Evolutionary conservation across 2,329 filamentous ascomycete genomes (phyloP).

Genomic region (Hymenoscyphus fraxineus): DNA sequence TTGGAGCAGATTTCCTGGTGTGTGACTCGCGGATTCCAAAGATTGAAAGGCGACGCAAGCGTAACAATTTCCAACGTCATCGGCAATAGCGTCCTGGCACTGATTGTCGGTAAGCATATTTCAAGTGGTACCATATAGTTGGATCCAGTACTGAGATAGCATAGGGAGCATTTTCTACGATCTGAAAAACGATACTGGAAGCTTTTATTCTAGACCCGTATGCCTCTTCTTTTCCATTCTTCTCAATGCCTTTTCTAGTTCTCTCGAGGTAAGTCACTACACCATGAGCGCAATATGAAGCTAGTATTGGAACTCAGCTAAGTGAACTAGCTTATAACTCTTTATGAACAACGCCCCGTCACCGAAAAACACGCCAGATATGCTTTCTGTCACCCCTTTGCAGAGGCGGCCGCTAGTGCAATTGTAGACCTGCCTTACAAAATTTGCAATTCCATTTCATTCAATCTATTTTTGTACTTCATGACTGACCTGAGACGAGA

Average conservation of each 20-base stretch:
- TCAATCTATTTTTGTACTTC: slow-evolving; percentile 82
- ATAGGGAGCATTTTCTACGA: slow-evolving; percentile 60
- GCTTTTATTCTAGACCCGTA: slow-evolving; percentile 58
- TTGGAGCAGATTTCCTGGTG: slow-evolving; percentile 72
- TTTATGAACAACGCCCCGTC: slow-evolving; percentile 45
- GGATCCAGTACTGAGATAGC: not conserved
- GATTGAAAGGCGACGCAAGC: slow-evolving; percentile 52
- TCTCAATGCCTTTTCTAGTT: slow-evolving; percentile 60
- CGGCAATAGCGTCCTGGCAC: slow-evolving; percentile 45
- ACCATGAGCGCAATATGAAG: not conserved
- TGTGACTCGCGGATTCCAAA: slow-evolving; percentile 72
- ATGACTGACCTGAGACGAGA: slow-evolving; percentile 67
- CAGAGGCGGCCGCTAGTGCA: slow-evolving; percentile 83
- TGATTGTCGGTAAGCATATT: slow-evolving; percentile 46
- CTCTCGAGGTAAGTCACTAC: slow-evolving; percentile 5
- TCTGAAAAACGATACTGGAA: slow-evolving; percentile 46
- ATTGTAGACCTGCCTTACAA: slow-evolving; percentile 82
- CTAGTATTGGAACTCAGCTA: too few species aligned
- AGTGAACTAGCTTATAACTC: slow-evolving; percentile 53
- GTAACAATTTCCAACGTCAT: slow-evolving; percentile 15
- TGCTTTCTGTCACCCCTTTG: slow-evolving; percentile 85
- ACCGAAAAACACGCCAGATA: slow-evolving; percentile 78
- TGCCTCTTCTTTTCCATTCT: slow-evolving; percentile 65
- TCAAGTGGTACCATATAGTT: not conserved
- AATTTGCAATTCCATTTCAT: slow-evolving; percentile 65